Conservation (phyloP, 495 filamentous ascomycete species). For the Penicillium fimorum region DNA sequence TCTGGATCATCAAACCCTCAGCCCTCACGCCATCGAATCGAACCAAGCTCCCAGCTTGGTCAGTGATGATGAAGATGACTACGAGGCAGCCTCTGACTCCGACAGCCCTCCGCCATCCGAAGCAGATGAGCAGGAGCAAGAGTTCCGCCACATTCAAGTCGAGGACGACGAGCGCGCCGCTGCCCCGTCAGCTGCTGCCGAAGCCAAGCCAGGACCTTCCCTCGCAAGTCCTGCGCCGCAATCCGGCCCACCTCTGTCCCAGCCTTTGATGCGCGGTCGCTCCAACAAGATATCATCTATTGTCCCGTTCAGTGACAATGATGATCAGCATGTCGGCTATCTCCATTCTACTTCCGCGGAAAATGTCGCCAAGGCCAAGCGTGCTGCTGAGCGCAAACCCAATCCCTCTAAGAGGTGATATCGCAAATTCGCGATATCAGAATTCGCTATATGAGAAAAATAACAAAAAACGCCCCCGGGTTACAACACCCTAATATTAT, state of each 20-base stretch:
- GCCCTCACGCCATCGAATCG: slow-evolving; percentile 74
- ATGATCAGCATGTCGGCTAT: slow-evolving; percentile 50
- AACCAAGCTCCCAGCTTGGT: slow-evolving; percentile 82
- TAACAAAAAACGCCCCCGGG: background rate
- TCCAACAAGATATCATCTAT: slow-evolving; percentile 46
- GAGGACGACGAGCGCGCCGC: slow-evolving; percentile 50
- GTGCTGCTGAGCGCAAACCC: slow-evolving; percentile 22
- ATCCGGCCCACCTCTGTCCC: slow-evolving; percentile 31
- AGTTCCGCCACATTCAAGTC: slow-evolving; percentile 52
- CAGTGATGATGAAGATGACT: slow-evolving; percentile 81
- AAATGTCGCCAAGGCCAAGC: slow-evolving; percentile 27
- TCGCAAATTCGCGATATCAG: background rate
- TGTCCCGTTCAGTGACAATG: slow-evolving; percentile 40
- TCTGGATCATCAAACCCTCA: slow-evolving; percentile 62
- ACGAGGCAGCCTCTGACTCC: slow-evolving; percentile 52
- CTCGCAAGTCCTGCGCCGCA: slow-evolving; percentile 34
- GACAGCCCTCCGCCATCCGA: slow-evolving; percentile 47
- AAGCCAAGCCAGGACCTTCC: slow-evolving; percentile 39
- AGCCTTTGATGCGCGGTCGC: slow-evolving; percentile 47
- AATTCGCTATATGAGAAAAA: background rate
- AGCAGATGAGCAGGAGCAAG: slow-evolving; percentile 46
- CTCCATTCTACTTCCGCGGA: slow-evolving; percentile 42
- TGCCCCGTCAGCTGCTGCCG: slow-evolving; percentile 31
- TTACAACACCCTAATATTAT: background rate
- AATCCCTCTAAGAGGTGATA: background rate